Evolutionary conservation across 2,329 filamentous ascomycete genomes (phyloP), one percentile per base, ranked within the genome.

Genomic region (Penicillium nordicum): DNA sequence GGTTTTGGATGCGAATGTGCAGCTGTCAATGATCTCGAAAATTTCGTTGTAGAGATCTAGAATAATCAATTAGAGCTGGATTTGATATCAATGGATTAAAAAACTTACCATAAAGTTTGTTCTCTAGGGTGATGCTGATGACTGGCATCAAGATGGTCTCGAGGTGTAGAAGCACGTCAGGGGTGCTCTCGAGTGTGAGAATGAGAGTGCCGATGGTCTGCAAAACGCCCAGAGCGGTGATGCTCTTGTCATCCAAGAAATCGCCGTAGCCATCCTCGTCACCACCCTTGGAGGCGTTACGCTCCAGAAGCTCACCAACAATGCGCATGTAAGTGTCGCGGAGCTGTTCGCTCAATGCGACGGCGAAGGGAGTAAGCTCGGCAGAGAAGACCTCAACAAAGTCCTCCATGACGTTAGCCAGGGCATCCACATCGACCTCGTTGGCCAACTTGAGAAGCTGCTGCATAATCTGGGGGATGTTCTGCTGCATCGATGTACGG

Each of bases 321-420:
- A 99, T 97, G 55, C 94, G 86, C 63, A 99, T 82, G 69, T 99
- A 99, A 0, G 94, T 99, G 69, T 99, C 94, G 42, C 93, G 88
- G 46, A 99, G 81, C 76, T 99, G 94, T 76, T 97, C 92, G 69
- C 92, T 96, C 4, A 99, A 81, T 5, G 94, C 94, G 32, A 99
- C 93, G 11, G 94, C 94, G 68, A 99, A 99, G 3, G 94, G 94
- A 6, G 94, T 97, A 45, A 99, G 83, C 73, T 99, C 94, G 3
- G 91, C 84, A n/a, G 94, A 93, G 71, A 99, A 99, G 2, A 97
- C 92, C 74, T 99, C 94, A 44, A 99, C 94, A 71, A 99, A 99
- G 71, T 99, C 94, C 76, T 99, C 94, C 94, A 99, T 99, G 38
- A 99, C 94, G 69, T 97, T 97, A 23, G 94, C 93, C 40, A 99